Conservation (phyloP, 1,284 basidiomycete species). For the Apiotrichum akiyoshidainum region DNA sequence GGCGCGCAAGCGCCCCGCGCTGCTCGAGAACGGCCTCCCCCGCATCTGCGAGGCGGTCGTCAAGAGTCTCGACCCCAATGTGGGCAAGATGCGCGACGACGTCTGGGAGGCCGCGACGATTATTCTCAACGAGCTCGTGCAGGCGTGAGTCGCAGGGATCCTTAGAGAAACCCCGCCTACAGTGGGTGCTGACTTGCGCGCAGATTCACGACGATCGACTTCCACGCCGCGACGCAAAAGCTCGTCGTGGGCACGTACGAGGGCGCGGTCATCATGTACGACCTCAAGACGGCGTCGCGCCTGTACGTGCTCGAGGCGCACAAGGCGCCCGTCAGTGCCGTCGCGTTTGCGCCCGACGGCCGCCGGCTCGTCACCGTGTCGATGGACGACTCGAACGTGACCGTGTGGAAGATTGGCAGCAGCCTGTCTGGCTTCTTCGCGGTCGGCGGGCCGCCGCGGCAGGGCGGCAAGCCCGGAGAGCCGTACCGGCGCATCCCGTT, state of each 20-base stretch:
- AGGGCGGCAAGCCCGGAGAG: slow-evolving; percentile 70
- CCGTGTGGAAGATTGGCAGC: slow-evolving; percentile 86
- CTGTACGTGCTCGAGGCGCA: slow-evolving; percentile 93
- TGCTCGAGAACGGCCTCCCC: slow-evolving; percentile 81
- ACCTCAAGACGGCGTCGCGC: slow-evolving; percentile 90
- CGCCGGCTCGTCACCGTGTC: slow-evolving; percentile 82
- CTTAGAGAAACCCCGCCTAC: neutral
- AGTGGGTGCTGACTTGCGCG: neutral
- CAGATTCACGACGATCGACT: slow-evolving; percentile 88
- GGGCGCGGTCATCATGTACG: slow-evolving; percentile 90
- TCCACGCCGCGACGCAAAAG: slow-evolving; percentile 78
- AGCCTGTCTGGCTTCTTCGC: slow-evolving; percentile 84
- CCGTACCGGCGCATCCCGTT: slow-evolving; percentile 82
- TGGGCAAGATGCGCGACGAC: slow-evolving; percentile 75
- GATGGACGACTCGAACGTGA: slow-evolving; percentile 72
- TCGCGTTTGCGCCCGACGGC: slow-evolving; percentile 89
- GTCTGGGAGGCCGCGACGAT: slow-evolving; percentile 88
- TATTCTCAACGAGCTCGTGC: slow-evolving; percentile 83
- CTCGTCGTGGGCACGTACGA: slow-evolving; percentile 92
- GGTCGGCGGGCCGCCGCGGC: slow-evolving; percentile 86
- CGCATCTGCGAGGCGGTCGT: slow-evolving; percentile 91
- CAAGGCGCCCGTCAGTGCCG: slow-evolving; percentile 69
- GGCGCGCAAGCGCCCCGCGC: slow-evolving; percentile 84
- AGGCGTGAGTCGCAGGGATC: slow-evolving; percentile 65
- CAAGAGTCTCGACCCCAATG: slow-evolving; percentile 90